These are phyloP conservation scores for Verticillium dahliae DNA, from an alignment of 2,329 filamentous ascomycete genomes.

Conservation along the genomic window DNA sequence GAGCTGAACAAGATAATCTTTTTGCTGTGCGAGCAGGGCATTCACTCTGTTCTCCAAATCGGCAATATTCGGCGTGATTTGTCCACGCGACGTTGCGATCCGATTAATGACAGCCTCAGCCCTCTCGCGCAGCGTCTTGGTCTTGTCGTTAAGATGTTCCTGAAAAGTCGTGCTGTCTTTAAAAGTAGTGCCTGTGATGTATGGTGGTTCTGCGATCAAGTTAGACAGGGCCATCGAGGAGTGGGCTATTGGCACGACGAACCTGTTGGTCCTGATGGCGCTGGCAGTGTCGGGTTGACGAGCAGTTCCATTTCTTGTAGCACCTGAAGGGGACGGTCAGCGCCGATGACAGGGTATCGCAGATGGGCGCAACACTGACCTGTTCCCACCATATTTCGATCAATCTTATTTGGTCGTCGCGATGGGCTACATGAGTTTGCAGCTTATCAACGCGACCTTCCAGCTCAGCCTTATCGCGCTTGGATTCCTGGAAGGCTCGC, in stretches of 20 bases:
- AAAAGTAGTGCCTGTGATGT: conserved; percentile 53
- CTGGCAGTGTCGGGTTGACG: conserved; percentile 42
- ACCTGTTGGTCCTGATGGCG: conserved; percentile 12
- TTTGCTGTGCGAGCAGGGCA: conserved; percentile 71
- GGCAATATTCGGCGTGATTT: conserved; percentile 60
- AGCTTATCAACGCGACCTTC: conserved; percentile 78
- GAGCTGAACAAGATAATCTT: conserved; percentile 69
- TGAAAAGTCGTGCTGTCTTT: conserved; percentile 68
- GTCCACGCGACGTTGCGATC: conserved; percentile 42
- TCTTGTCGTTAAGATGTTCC: conserved; percentile 70
- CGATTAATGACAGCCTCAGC: conserved; percentile 62
- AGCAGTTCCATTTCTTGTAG: conserved; percentile 58
- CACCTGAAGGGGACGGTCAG: conserved; percentile 33
- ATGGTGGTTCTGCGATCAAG: conserved; percentile 38
- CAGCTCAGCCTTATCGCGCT: conserved; percentile 76
- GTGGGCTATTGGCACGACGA: conserved; percentile 5
- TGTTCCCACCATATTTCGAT: conserved; percentile 94
- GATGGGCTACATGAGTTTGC: conserved; percentile 69
- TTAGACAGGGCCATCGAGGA: conserved; percentile 13
- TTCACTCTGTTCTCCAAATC: conserved; percentile 71
- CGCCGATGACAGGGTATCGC: conserved; percentile 15
- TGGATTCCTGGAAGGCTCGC: conserved; percentile 97
- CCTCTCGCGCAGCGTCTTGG: conserved; percentile 67
- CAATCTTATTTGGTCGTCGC: conserved; percentile 87
- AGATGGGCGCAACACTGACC: conserved; percentile 43